Base-by-base conservation (phyloP, 176 grass and related monocot species). In the Canna indica region DNA sequence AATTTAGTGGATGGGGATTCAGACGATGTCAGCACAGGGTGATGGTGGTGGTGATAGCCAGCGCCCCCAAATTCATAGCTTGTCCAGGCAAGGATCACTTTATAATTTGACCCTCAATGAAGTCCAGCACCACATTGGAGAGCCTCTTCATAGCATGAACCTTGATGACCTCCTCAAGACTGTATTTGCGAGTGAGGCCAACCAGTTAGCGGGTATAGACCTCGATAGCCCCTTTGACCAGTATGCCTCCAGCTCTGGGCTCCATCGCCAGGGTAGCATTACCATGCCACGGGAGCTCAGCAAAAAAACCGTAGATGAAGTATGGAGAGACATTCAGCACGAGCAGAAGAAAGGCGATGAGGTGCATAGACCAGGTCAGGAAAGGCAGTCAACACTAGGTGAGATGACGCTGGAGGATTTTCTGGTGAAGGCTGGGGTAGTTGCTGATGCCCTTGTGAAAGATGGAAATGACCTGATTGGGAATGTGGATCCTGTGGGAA, bases 381-480 rank as follows among this genome's bases (percentile, higher is more conserved):
- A 71, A 20, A 64, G 67, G 67, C 88, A 78, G 17, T 45, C 59
- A 8, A 76, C 81, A 16, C 79, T 96, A 47, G 75, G 85, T 0
- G 83, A 87, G 75, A 90, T 91, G 88, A 91, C 88, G 64, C 84
- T 96, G 5, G 92, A 96, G 77, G 92, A 89, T 75, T 96, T 89
- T 58, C 39, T 96, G 20, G 71, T 78, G 25, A 83, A 79, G 64
- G 54, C 83, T 33, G 85, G 62, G n/a, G 84, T 85, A 11, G 64
- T 78, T 41, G 75, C 81, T 42, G 82, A 63, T 22, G 72, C 7
- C 27, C 31, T 20, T 36, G 20, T n/a, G 10, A 57, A 72, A 31
- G 28, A 54, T 36, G 47, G 17, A 22, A 35, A 72, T 12, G 30
- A 32, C 13, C 28, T 61, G 15, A 32, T 31, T 28, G 58, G 12